Evolutionary conservation across 2,329 filamentous ascomycete species (phyloP), one percentile per base, ranked within the genome.

Genomic region (Beauveria asiatica): DNA sequence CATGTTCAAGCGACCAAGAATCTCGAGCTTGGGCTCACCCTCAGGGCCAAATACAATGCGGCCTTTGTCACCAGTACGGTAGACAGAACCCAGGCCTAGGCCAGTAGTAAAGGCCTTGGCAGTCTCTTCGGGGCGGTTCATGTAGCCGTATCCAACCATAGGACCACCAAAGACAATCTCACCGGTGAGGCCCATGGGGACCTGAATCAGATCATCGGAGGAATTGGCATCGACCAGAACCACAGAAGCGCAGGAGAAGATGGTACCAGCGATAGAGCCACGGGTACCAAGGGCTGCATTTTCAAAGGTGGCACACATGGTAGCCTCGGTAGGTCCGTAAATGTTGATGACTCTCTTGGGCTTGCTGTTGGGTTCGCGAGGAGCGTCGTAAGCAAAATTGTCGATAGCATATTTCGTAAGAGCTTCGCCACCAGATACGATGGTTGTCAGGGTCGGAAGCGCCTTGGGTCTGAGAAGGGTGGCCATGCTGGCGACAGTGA

Each of bases 81-180:
- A 61, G 3, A 61, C 39, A 21, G 51, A 46, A 5, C 59, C 59
- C 16, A 61, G 46, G 11, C 46, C 46, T 5, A 56, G 45, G 10
- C 53, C 59, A 19, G 44, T 33, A 13, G 53, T 51, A 17, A 61
- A 61, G 6, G 52, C 53, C 42, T 57, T 33, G 30, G 59, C 52
- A 21, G 59, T 61, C 25, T 61, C 59, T 45, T 61, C 51, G 11
- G 59, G 59, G 11, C 59, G 59, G 39, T 61, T 61, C 51, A 61
- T 55, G 37, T 61, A 61, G 17, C 63, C 64, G 30, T 62, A 61
- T n/a, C 51, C 51, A 16, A 61, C 51, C 59, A 56, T 55, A n/a
- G 59, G 59, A 17, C 59, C 9, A 65, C 67, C 54, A 69, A 72
- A 57, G 68, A 73, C 57, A 69, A 68, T 53, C 45, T 61, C 59